A percentile compares a stretch with the other conserved stretches of the same genome.
These are phyloP conservation scores for Myriosclerotinia duriaeana DNA, from an alignment of 2,329 filamentous ascomycete species.

Conservation along the genomic window DNA sequence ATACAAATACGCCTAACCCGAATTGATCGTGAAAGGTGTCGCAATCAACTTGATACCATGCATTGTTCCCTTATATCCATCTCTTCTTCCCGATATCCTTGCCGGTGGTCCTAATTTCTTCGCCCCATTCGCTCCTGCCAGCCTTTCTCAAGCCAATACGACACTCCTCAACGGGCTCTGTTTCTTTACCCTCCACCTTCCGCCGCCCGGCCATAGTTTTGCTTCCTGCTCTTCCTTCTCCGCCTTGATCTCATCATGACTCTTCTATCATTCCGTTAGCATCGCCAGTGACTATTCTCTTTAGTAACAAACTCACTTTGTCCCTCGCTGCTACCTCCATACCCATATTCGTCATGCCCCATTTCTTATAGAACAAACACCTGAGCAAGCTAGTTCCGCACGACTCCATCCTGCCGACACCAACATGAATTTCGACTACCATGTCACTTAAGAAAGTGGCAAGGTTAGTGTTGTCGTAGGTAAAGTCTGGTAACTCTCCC, in stretches of 20 bases:
- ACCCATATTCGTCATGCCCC: not conserved
- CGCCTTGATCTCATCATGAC: not conserved
- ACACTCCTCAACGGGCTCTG: not conserved
- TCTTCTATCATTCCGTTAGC: not conserved
- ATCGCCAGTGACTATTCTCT: not conserved
- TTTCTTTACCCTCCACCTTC: not conserved
- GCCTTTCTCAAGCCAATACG: not conserved
- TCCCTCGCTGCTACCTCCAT: too few species aligned
- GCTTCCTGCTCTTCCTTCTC: not conserved
- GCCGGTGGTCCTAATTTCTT: too few species aligned
- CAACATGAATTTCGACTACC: not conserved
- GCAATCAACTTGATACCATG: not conserved
- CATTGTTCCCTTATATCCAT: too few species aligned
- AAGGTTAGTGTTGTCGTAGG: too few species aligned
- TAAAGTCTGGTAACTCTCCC: not conserved
- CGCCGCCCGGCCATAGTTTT: not conserved
- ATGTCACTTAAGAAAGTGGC: not conserved
- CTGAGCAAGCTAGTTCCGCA: not conserved
- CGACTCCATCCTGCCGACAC: too few species aligned
- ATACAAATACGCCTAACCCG: not conserved
- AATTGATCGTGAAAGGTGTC: not conserved
- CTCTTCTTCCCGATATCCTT: not conserved
- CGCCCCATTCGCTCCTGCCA: fast-evolving
- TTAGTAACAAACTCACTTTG: not conserved
- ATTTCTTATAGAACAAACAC: not conserved